These are phyloP conservation scores for Danielia oregonensis DNA, from an alignment of 805 yeast genomes.

Conservation along the genomic window DNA sequence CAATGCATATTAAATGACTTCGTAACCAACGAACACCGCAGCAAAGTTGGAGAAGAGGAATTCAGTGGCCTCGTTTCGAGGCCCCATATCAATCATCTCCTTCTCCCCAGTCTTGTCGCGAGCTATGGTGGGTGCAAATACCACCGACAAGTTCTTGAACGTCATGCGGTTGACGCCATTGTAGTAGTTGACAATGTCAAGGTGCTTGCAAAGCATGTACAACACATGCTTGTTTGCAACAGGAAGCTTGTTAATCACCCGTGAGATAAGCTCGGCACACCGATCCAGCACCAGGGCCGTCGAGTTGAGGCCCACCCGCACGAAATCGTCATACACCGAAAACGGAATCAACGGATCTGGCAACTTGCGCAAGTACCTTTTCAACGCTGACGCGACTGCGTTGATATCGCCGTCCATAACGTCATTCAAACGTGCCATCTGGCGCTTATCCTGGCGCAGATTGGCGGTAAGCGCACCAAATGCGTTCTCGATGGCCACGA, in stretches of 20 bases:
- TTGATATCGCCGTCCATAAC: slow-evolving; percentile 66
- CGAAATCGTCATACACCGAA: slow-evolving; percentile 61
- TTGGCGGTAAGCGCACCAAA: slow-evolving; percentile 28
- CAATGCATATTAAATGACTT: not conserved
- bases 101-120: slow-evolving; percentile 74
- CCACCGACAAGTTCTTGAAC: slow-evolving; percentile 76
- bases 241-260: slow-evolving; percentile 56
- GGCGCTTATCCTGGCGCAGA: slow-evolving; percentile 31
- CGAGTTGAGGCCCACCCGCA: slow-evolving; percentile 38
- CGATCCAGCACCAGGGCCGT: slow-evolving; percentile 17
- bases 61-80: slow-evolving; percentile 75
- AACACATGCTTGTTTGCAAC: slow-evolving; percentile 61
- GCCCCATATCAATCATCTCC: slow-evolving; percentile 82
- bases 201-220: slow-evolving; percentile 56
- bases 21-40: slow-evolving; percentile 28
- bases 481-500: slow-evolving; percentile 45
- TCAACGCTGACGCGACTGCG: slow-evolving; percentile 82
- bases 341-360: slow-evolving; percentile 83
- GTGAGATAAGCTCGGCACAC: slow-evolving; percentile 38
- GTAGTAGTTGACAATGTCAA: slow-evolving; percentile 53
- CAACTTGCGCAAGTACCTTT: slow-evolving; percentile 78
- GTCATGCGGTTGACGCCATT: slow-evolving; percentile 73
- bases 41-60: slow-evolving; percentile 53
- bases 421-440: slow-evolving; percentile 29
- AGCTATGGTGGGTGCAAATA: slow-evolving; percentile 90